Conservation (phyloP, 441 rosid genomes). For the Gossypium trilobum region DNA sequence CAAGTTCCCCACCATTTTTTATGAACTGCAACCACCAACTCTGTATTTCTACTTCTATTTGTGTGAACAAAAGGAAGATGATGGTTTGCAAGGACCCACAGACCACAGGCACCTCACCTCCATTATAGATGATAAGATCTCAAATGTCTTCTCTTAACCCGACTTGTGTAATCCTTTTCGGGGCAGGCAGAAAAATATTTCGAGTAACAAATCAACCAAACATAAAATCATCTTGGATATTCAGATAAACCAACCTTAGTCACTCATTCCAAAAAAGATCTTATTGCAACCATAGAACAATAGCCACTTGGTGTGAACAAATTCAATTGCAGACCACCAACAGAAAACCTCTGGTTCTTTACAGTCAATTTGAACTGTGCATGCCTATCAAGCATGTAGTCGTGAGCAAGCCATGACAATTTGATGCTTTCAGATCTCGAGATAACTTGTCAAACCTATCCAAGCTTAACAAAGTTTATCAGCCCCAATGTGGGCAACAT, state of each 20-base stretch:
- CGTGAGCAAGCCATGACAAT: not conserved
- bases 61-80: slow-evolving; percentile 19
- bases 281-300: slow-evolving; percentile 15
- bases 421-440: slow-evolving; percentile 8
- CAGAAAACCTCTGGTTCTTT: slow-evolving; percentile 1
- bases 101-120: slow-evolving; percentile 23
- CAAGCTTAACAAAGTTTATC: not conserved
- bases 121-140: slow-evolving; percentile 21
- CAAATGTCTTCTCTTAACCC: slow-evolving; percentile 21
- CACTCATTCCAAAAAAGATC: slow-evolving; percentile 22
- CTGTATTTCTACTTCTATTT: slow-evolving; percentile 23
- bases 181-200: slow-evolving; percentile 25
- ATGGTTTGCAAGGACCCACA: slow-evolving; percentile 25
- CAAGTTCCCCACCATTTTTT: slow-evolving; percentile 38
- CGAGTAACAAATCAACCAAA: slow-evolving; percentile 20
- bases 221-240: slow-evolving; percentile 16
- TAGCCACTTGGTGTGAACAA: slow-evolving; percentile 14
- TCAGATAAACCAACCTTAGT: slow-evolving; percentile 27
- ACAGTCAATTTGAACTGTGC: slow-evolving; percentile 11
- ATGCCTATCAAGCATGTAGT: slow-evolving; percentile 4
- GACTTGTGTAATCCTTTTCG: slow-evolving; percentile 26
- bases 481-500: slow-evolving; percentile 16
- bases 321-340: slow-evolving; percentile 3
- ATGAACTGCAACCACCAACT: slow-evolving; percentile 35
- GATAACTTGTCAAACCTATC: not conserved